These are phyloP conservation scores for Wickerhamomyces alni DNA, from an alignment of 805 yeast species.

Conservation along the genomic window DNA sequence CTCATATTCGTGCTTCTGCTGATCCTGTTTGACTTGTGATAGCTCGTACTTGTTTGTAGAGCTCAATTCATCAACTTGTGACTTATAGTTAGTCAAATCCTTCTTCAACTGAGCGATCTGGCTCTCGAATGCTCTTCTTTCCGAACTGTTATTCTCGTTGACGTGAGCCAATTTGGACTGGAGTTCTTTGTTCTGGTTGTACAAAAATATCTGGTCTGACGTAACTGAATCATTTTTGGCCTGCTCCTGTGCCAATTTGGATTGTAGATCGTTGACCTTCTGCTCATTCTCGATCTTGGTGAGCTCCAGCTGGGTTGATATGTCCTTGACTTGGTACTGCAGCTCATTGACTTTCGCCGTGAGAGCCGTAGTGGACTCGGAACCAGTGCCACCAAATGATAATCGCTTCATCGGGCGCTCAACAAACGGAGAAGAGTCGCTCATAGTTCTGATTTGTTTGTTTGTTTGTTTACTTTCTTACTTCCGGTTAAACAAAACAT, in stretches of 20 bases:
- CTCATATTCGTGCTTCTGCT: conserved; percentile 15
- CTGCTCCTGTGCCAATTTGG: conserved; percentile 17
- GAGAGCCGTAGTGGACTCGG: neutral
- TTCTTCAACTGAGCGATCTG: conserved; percentile 30
- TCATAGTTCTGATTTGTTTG: no score
- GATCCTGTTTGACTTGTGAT: conserved; percentile 11
- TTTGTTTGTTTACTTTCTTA: no score
- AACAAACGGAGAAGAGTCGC: conserved; percentile 30
- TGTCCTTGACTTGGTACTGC: conserved; percentile 31
- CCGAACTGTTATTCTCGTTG: conserved; percentile 18
- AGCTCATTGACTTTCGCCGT: conserved; percentile 21
- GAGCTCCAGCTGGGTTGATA: conserved; percentile 33
- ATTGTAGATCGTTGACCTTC: conserved; percentile 22
- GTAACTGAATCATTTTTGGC: conserved; percentile 11
- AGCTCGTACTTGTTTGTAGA: conserved; percentile 14
- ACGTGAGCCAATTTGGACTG: conserved; percentile 20
- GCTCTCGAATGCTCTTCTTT: conserved; percentile 21
- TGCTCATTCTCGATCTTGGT: conserved; percentile 27
- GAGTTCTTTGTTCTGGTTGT: conserved; percentile 28
- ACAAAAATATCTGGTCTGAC: conserved; percentile 31
- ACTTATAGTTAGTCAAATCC: conserved; percentile 21
- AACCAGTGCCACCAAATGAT: no score
- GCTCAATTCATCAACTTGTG: conserved; percentile 9
- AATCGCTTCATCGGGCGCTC: conserved; percentile 27
- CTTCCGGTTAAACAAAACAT: no score